Evolutionary conservation across 1,139 yeast species (phyloP), one percentile per base, ranked within the genome.

Genomic region (Citeromyces hawaiiensis): DNA sequence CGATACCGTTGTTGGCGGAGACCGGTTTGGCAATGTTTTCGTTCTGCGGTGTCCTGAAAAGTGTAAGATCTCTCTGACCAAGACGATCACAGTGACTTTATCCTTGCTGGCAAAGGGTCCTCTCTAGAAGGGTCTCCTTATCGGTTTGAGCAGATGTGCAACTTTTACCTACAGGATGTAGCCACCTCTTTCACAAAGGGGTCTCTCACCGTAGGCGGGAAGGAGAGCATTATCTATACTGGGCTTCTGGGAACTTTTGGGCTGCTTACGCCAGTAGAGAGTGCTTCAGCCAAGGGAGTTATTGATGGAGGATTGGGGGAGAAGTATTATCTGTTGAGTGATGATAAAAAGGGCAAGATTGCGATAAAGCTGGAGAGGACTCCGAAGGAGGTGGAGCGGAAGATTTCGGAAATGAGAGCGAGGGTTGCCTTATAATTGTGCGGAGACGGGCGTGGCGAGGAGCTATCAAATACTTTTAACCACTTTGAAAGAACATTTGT

Each of bases 241-340:
- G 94, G 96, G 0, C 46, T 91, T 2, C 83, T 77, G 50, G 98
- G 98, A 0, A 74, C 87, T 0, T 56, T 91, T 23, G 96, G 96
- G 0, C 63, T 76, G 2, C 53, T 91, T 16, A 57, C 76, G 10
- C 96, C 98, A 1, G 53, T 91, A 34, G 54, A 71, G 4, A 70
- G 83, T 0, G 64, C 68, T 42, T 66, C 67, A 18, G 73, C 70
- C 5, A 79, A 77, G 47, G 70, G 76, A 41, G 77, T 83, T 2
- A 68, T 91, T 36, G 97, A 91, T 57, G 98, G 98, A 9, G 97
- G 91, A 55, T 62, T 85, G 23, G 64, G 91, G 40, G 96, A 86
- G 50, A 56, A 58, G 39, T 83, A 63, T 51, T 55, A 57, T 32
- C 50, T 50, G 7, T 55, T 81, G 31, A 52, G 57, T 2, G 53